phyloP scores from a whole-genome alignment of 176 grass and related monocot species.

The Typha latifolia region DNA sequence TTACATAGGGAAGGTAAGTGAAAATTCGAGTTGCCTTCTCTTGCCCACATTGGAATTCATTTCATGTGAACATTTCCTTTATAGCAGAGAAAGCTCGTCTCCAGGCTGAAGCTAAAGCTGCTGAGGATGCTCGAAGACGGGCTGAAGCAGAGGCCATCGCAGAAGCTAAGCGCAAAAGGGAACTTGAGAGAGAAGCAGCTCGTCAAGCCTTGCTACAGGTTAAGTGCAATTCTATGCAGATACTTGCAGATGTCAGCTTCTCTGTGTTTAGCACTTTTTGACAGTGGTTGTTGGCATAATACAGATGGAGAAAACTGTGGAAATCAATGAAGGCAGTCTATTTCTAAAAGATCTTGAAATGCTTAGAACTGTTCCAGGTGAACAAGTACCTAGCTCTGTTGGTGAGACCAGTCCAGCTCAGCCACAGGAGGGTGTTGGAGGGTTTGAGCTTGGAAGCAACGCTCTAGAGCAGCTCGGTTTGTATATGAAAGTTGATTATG shows the following conservation, averaged over 20 bases:
- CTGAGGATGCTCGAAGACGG: slow-evolving; percentile 63
- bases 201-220: slow-evolving; percentile 89
- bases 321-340: slow-evolving; percentile 77
- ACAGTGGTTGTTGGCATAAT: background rate
- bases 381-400: slow-evolving; percentile 57
- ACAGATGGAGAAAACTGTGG: slow-evolving; percentile 96
- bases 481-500: slow-evolving; percentile 83
- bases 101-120: slow-evolving; percentile 90
- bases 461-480: slow-evolving; percentile 76
- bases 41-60: slow-evolving; percentile 1
- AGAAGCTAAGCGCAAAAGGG: slow-evolving; percentile 78
- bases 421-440: slow-evolving; percentile 44
- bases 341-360: slow-evolving; percentile 93
- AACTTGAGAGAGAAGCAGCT: slow-evolving; percentile 91
- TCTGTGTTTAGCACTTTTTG: background rate
- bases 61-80: slow-evolving; percentile 11
- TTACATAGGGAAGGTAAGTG: slow-evolving; percentile 72
- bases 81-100: slow-evolving; percentile 73
- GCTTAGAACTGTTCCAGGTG: slow-evolving; percentile 51
- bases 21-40: slow-evolving; percentile 17
- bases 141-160: slow-evolving; percentile 58
- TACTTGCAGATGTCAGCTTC: background rate
- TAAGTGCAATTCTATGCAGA: slow-evolving; percentile 9
- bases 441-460: slow-evolving; percentile 75
- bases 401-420: slow-evolving; percentile 61